These are phyloP conservation scores for Xylaria curta DNA, from an alignment of 495 filamentous ascomycete species.

Conservation along the genomic window DNA sequence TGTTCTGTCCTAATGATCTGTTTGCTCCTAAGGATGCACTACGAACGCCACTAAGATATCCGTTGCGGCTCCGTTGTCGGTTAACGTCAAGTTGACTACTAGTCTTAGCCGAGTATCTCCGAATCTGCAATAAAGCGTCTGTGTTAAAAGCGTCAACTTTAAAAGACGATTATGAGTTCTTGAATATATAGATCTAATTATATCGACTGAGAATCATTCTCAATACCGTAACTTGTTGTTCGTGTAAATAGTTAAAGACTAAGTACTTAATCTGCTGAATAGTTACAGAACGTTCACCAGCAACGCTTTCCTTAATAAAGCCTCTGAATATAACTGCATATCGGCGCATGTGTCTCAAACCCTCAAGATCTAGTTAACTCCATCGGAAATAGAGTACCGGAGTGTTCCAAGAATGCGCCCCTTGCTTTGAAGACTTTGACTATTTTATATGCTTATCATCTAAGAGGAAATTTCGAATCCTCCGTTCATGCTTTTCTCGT, in stretches of 20 bases:
- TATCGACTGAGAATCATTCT: background rate
- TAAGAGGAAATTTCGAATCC: too few relatives aligned
- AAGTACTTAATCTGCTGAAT: too few relatives aligned
- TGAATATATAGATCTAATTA: background rate
- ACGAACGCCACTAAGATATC: background rate
- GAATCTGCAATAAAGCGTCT: background rate
- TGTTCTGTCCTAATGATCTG: background rate
- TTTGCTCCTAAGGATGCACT: background rate
- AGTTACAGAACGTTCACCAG: too few relatives aligned
- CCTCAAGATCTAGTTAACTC: background rate
- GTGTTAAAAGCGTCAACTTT: background rate
- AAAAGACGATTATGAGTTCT: too few relatives aligned
- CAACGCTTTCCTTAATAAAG: too few relatives aligned
- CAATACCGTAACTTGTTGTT: background rate
- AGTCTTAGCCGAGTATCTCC: background rate
- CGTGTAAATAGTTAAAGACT: too few relatives aligned
- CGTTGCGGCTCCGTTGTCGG: background rate
- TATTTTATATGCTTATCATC: background rate
- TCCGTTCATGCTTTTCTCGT: too few relatives aligned
- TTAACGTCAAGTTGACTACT: background rate
- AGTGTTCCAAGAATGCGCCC: background rate
- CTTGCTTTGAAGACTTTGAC: background rate
- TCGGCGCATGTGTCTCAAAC: background rate
- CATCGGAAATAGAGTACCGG: background rate
- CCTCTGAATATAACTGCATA: too few relatives aligned